These are phyloP conservation scores for Moricandia moricandioides DNA, from an alignment of 345 rosid genomes.

Conservation along the genomic window DNA sequence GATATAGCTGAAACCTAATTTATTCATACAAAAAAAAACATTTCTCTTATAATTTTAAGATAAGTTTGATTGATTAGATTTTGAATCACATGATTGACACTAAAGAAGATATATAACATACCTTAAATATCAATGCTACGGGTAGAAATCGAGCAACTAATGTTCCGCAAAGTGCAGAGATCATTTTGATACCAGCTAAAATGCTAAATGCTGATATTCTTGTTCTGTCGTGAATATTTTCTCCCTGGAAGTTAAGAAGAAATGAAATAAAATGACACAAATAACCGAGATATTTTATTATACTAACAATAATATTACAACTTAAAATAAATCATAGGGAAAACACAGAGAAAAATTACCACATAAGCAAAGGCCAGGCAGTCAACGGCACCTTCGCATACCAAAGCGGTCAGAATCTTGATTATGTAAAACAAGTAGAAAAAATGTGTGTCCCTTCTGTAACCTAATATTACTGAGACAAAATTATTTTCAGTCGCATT, in stretches of 20 bases:
- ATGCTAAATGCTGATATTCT: constrained; percentile 72
- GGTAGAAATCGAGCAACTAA: constrained; percentile 77
- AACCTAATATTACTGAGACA: constrained; percentile 75
- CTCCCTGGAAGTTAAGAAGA: constrained; percentile 51
- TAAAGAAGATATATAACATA: constrained; percentile 9
- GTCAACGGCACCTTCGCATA: constrained; percentile 57
- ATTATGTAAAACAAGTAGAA: constrained; percentile 61
- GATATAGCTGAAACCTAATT: constrained; percentile 57
- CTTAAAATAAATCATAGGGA: not conserved
- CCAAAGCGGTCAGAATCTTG: constrained; percentile 65
- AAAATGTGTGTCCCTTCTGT: constrained; percentile 55
- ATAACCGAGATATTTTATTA: not conserved
- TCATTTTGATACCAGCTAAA: constrained; percentile 52
- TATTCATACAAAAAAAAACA: not conserved
- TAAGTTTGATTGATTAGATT: not conserved
- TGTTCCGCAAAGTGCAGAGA: constrained; percentile 55
- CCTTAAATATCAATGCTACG: constrained; percentile 58
- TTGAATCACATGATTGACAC: not conserved
- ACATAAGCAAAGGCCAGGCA: constrained; percentile 85
- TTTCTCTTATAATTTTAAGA: not conserved
- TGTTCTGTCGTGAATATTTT: constrained; percentile 43
- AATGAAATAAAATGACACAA: not conserved
- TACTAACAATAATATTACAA: not conserved
- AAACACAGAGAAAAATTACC: constrained; percentile 41
- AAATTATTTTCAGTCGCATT: not conserved